Conservation (phyloP, 495 filamentous ascomycete species). For the Chaetomidium leptoderma region DNA sequence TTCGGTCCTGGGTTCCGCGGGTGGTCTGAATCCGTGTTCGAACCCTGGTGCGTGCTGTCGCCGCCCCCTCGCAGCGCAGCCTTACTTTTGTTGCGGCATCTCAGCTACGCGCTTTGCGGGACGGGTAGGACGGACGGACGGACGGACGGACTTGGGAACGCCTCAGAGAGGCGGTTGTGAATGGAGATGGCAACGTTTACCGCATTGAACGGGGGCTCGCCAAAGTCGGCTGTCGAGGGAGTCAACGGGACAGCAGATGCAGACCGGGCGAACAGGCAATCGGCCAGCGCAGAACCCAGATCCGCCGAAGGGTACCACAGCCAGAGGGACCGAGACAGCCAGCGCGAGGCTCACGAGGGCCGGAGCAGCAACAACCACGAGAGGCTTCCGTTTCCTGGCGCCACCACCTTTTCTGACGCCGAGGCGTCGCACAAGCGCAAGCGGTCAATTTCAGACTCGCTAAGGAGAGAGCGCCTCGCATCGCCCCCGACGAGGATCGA, state of each 20-base stretch:
- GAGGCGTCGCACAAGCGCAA: slow-evolving; percentile 53
- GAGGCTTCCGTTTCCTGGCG: slow-evolving; percentile 34
- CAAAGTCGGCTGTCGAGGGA: slow-evolving; percentile 36
- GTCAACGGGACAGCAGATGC: slow-evolving; percentile 28
- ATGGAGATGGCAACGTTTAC: slow-evolving; percentile 46
- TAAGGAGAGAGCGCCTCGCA: slow-evolving; percentile 30
- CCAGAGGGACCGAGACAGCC: slow-evolving; percentile 27
- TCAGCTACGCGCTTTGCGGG: not conserved
- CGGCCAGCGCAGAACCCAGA: slow-evolving; percentile 30
- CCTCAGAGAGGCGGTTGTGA: slow-evolving; percentile 18
- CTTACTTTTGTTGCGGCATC: not conserved
- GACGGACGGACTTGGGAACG: not conserved
- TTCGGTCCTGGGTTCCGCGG: not conserved
- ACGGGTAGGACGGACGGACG: too few relatives aligned
- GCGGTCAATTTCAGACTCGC: slow-evolving; percentile 46
- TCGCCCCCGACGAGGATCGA: slow-evolving; percentile 26
- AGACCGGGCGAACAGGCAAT: slow-evolving; percentile 26
- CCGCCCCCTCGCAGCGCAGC: too few relatives aligned
- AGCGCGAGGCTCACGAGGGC: slow-evolving; percentile 23
- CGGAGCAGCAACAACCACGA: slow-evolving; percentile 36
- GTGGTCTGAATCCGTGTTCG: not conserved
- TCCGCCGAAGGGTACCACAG: slow-evolving; percentile 28
- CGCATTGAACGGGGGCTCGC: slow-evolving; percentile 47
- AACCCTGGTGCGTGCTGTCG: not conserved
- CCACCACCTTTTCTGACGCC: slow-evolving; percentile 34